A percentile compares a stretch with the other conserved stretches of the same genome.
Conservation (phyloP, 2,329 filamentous ascomycete species). For the Penicillium aurantiogriseum region DNA sequence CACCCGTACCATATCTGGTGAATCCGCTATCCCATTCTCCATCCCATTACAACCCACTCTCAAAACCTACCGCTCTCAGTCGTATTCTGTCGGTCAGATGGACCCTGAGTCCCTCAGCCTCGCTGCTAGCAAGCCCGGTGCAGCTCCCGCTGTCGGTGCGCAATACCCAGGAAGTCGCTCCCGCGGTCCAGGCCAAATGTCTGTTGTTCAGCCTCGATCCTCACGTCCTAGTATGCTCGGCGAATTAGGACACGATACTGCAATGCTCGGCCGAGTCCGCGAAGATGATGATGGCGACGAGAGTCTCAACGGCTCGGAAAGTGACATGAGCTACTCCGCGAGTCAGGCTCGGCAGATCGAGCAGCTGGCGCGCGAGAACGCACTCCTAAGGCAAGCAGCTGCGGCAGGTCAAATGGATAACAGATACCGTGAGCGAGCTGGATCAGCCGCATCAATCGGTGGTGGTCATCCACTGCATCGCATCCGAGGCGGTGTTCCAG, state of each 20-base stretch:
- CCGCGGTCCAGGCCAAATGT: slow-evolving; percentile 52
- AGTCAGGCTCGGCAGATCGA: slow-evolving; percentile 48
- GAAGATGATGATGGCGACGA: slow-evolving; percentile 51
- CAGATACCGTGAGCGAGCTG: slow-evolving; percentile 42
- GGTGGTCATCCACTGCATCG: slow-evolving; percentile 38
- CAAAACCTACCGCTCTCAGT: slow-evolving; percentile 92
- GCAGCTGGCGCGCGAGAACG: slow-evolving; percentile 49
- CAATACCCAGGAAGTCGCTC: slow-evolving; percentile 33
- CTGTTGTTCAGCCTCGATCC: slow-evolving; percentile 74
- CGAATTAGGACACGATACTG: slow-evolving; percentile 47
- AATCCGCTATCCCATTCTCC: slow-evolving; percentile 71
- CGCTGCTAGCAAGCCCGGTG: slow-evolving; percentile 34
- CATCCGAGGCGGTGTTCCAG: slow-evolving; percentile 42
- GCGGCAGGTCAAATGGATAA: slow-evolving; percentile 42
- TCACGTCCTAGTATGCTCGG: slow-evolving; percentile 57
- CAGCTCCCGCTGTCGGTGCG: slow-evolving; percentile 19
- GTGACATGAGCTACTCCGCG: slow-evolving; percentile 36
- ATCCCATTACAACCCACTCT: slow-evolving; percentile 87
- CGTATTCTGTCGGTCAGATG: slow-evolving; percentile 90
- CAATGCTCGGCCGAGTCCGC: slow-evolving; percentile 47
- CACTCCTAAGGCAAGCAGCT: slow-evolving; percentile 46
- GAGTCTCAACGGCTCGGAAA: slow-evolving; percentile 40
- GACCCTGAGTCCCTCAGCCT: slow-evolving; percentile 60
- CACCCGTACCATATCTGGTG: slow-evolving; percentile 45
- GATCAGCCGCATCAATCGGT: slow-evolving; percentile 41